A percentile compares a stretch with the other conserved stretches of the same genome.
Conservation (phyloP, 495 filamentous ascomycete genomes). For the Eremomyces bilateralis region DNA sequence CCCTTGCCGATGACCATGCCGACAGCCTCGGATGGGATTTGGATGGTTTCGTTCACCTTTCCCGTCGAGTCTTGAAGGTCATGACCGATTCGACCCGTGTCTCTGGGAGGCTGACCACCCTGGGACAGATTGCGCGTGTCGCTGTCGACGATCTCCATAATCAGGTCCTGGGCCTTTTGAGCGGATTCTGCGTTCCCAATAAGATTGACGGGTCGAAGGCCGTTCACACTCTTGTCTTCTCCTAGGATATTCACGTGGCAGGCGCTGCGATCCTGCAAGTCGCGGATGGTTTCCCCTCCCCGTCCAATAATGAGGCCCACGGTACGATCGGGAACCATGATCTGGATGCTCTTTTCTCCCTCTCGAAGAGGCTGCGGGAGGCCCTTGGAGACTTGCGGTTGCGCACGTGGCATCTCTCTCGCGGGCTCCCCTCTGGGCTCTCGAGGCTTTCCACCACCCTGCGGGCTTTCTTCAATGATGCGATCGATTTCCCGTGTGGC, state of each 20-base stretch:
- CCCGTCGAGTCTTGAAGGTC: background rate
- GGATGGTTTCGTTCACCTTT: slow-evolving; percentile 60
- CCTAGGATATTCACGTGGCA: slow-evolving; percentile 81
- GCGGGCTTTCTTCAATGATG: slow-evolving; percentile 65
- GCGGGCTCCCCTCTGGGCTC: slow-evolving; percentile 32
- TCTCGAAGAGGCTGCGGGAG: slow-evolving; percentile 31
- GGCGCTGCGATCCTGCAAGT: slow-evolving; percentile 64
- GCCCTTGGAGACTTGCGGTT: slow-evolving; percentile 3
- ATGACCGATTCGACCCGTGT: background rate
- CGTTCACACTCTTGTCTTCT: slow-evolving; percentile 67
- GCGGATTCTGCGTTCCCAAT: slow-evolving; percentile 49
- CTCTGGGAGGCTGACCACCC: slow-evolving; percentile 5
- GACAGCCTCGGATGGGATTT: slow-evolving; percentile 63
- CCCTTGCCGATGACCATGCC: slow-evolving; percentile 83
- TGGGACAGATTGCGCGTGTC: slow-evolving; percentile 38
- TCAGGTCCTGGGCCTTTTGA: slow-evolving; percentile 49
- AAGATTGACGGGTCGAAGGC: slow-evolving; percentile 62
- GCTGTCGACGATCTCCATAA: slow-evolving; percentile 73
- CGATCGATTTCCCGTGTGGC: slow-evolving; percentile 55
- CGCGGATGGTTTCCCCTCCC: slow-evolving; percentile 70
- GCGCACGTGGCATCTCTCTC: slow-evolving; percentile 5
- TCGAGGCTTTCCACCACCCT: no score
- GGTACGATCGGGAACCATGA: slow-evolving; percentile 78
- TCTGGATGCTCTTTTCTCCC: slow-evolving; percentile 54
- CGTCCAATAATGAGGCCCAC: slow-evolving; percentile 71